Conservation (phyloP, 805 yeast genomes). For the Pichia eremophila region DNA sequence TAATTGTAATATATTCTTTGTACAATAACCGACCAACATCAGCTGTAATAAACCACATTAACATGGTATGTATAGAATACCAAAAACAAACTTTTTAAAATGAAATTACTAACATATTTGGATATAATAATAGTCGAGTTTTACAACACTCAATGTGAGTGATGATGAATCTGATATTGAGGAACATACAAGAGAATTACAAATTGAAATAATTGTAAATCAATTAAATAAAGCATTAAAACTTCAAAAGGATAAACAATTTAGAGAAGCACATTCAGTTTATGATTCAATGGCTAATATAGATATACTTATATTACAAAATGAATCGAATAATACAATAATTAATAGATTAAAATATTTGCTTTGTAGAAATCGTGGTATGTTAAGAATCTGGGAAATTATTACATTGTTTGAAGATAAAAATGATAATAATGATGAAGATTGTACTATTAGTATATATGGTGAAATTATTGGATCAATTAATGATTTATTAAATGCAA, state of each 20-base stretch:
- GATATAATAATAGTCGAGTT: slow-evolving; percentile 39
- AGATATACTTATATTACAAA: slow-evolving; percentile 48
- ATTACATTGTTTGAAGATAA: background rate
- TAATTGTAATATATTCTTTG: too few species aligned
- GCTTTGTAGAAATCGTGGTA: slow-evolving; percentile 74
- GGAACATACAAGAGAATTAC: slow-evolving; percentile 85
- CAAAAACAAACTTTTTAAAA: background rate
- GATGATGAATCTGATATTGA: slow-evolving; percentile 78
- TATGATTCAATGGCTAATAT: slow-evolving; percentile 60
- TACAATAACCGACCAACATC: too few species aligned
- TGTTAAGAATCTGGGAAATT: slow-evolving; percentile 41
- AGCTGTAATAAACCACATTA: too few species aligned
- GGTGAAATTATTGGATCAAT: slow-evolving; percentile 22
- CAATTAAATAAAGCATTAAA: slow-evolving; percentile 63
- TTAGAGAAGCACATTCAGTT: slow-evolving; percentile 38
- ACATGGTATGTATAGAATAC: background rate
- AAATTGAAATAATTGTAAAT: slow-evolving; percentile 76
- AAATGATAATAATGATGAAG: background rate
- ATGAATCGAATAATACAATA: slow-evolving; percentile 44
- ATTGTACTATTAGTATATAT: slow-evolving; percentile 21
- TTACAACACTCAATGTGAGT: slow-evolving; percentile 68
- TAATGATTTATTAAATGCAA: slow-evolving; percentile 57
- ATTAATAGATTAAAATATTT: slow-evolving; percentile 67
- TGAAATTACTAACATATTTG: background rate
- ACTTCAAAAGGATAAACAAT: slow-evolving; percentile 43